Conservation (phyloP, 441 rosid species). For the Syzygium malaccense region DNA sequence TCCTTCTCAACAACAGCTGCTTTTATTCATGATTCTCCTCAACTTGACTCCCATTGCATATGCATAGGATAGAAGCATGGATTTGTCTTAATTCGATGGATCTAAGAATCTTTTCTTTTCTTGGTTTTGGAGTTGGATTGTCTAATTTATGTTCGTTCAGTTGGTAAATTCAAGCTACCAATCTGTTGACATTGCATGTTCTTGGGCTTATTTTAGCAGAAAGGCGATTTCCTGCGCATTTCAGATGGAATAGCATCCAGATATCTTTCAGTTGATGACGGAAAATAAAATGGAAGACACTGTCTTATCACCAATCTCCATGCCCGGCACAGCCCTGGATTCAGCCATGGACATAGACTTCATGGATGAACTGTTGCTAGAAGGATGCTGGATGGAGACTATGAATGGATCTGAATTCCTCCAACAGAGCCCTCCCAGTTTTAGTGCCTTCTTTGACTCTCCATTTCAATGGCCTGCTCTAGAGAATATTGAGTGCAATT, state of each 20-base stretch:
- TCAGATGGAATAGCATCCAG: neutral
- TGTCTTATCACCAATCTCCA: slow-evolving; percentile 28
- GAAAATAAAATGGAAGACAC: slow-evolving; percentile 45
- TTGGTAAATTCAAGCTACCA: neutral
- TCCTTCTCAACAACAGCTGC: neutral
- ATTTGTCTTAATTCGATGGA: neutral
- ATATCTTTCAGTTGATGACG: neutral
- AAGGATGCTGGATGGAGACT: slow-evolving; percentile 91
- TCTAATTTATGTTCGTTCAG: neutral
- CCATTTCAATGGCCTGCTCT: slow-evolving; percentile 31
- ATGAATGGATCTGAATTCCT: slow-evolving; percentile 73
- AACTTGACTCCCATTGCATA: neutral
- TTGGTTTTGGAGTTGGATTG: neutral
- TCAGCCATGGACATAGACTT: slow-evolving; percentile 54
- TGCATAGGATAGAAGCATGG: neutral
- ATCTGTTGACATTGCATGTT: neutral
- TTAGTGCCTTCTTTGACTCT: slow-evolving; percentile 34
- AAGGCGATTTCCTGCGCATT: neutral
- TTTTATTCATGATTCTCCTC: neutral
- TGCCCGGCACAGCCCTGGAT: slow-evolving; percentile 22
- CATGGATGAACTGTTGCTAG: slow-evolving; percentile 70
- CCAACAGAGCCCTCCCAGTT: slow-evolving; percentile 28
- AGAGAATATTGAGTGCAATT: slow-evolving; percentile 24
- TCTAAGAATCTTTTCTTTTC: neutral
- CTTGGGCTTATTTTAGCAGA: neutral